Percentiles rank a stretch among this genome's conserved stretches.
Evolutionary conservation across 106 monocot genomes (phyloP).

Genomic region (Dendrobium chrysotoxum): DNA sequence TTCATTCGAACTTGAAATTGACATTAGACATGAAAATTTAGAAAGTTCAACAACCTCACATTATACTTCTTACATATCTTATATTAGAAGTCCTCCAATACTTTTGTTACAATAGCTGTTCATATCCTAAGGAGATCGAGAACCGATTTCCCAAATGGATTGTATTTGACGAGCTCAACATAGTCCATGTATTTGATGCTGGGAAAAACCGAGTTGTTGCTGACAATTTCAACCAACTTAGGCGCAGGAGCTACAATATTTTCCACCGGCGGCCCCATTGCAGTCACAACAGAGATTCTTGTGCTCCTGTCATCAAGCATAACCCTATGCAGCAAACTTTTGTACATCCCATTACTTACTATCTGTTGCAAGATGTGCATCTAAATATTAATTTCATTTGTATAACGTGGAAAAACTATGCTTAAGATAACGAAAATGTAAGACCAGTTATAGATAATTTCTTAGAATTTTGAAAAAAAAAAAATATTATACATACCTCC

Average conservation of each 20-base stretch:
- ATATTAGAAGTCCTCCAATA: too few species aligned
- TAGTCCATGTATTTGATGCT: not conserved
- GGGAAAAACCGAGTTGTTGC: not conserved
- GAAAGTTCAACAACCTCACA: too few species aligned
- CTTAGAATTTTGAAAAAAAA: too few species aligned
- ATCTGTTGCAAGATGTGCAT: not conserved
- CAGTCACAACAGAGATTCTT: not conserved
- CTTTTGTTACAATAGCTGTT: not conserved
- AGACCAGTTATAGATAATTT: too few species aligned
- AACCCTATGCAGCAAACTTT: conserved; percentile 8
- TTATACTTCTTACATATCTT: too few species aligned
- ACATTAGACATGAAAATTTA: too few species aligned
- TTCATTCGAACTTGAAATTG: too few species aligned
- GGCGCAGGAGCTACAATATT: not conserved
- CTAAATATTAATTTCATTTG: not conserved
- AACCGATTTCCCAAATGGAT: not conserved
- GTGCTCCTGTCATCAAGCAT: not conserved
- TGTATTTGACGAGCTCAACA: not conserved
- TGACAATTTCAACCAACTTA: not conserved
- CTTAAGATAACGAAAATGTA: too few species aligned
- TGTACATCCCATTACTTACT: conserved; percentile 13
- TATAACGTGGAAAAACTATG: too few species aligned
- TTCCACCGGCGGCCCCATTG: not conserved
- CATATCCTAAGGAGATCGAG: not conserved
- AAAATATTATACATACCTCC: too few species aligned